Evolutionary conservation across 192 early-diverging fungal genomes (phyloP).

Genomic region (Gamsiella multidivaricata): DNA sequence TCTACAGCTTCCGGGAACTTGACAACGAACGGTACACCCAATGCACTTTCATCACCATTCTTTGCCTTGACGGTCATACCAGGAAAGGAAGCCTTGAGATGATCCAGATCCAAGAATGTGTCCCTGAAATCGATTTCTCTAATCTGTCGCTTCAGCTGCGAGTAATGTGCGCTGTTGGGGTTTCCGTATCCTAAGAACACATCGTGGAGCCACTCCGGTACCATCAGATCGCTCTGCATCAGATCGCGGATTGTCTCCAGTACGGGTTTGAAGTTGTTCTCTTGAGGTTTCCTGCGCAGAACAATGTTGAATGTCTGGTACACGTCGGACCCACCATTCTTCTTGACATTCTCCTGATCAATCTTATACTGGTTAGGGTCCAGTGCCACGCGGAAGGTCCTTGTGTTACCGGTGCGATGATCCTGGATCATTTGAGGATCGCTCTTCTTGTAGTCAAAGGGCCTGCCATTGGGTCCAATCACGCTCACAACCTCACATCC

Average conservation of each 20-base stretch:
- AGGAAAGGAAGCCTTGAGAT: conserved; percentile 76
- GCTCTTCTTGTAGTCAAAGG: conserved; percentile 48
- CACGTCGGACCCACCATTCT: conserved; percentile 69
- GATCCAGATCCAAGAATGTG: conserved; percentile 88
- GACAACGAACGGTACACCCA: conserved; percentile 80
- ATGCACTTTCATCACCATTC: conserved; percentile 33
- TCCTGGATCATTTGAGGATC: conserved; percentile 52
- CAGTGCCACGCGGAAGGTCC: conserved; percentile 80
- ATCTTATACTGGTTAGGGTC: conserved; percentile 89
- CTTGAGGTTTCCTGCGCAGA: conserved; percentile 86
- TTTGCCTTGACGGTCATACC: conserved; percentile 57
- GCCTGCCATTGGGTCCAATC: conserved; percentile 77
- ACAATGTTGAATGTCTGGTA: conserved; percentile 90
- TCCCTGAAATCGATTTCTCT: conserved; percentile 84
- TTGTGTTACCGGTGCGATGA: conserved; percentile 56
- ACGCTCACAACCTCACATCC: conserved; percentile 87
- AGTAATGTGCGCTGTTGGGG: conserved; percentile 79
- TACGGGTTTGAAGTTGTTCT: conserved; percentile 95
- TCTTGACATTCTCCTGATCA: conserved; percentile 63
- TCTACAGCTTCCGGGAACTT: conserved; percentile 67
- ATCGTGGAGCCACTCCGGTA: conserved; percentile 93
- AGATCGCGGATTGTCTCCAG: conserved; percentile 91
- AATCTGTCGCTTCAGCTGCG: conserved; percentile 64
- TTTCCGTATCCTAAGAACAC: conserved; percentile 97
- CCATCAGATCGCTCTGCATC: conserved; percentile 82